Evolutionary conservation across 371 early-diverging fungal genomes (phyloP).

Genomic region (Dentiscutata heterogama): DNA sequence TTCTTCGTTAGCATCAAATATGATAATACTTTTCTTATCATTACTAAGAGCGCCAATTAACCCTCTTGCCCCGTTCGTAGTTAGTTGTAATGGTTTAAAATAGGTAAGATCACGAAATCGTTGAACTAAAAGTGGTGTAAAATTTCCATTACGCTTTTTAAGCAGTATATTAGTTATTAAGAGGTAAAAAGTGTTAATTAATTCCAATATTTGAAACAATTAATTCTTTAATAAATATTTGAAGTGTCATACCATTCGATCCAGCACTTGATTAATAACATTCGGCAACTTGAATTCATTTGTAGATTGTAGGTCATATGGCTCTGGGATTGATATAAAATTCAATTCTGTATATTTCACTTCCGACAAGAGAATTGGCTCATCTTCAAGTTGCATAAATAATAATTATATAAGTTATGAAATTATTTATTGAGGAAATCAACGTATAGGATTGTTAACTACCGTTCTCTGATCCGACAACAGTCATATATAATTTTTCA

Average conservation of each 20-base stretch:
- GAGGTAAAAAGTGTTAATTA: neutral
- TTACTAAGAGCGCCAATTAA: constrained; percentile 30
- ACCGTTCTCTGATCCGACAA: constrained; percentile 17
- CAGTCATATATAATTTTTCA: constrained; percentile 23
- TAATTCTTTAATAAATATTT: neutral
- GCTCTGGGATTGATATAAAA: neutral
- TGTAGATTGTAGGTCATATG: neutral
- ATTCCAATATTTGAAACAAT: neutral
- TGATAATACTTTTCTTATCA: constrained; percentile 20
- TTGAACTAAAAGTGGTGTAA: neutral
- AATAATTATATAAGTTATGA: neutral
- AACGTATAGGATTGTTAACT: neutral
- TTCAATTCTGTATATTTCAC: constrained; percentile 26
- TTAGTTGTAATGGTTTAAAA: constrained; percentile 25
- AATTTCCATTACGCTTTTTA: constrained; percentile 18
- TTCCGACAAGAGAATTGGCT: constrained; percentile 21
- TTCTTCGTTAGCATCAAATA: constrained; percentile 44
- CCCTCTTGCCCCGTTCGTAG: constrained; percentile 14
- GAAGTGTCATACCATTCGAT: neutral
- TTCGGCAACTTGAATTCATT: neutral
- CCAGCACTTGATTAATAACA: constrained; percentile 10
- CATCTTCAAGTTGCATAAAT: neutral
- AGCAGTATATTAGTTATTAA: neutral
- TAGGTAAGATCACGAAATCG: constrained; percentile 16
- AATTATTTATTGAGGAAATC: neutral